Evolutionary conservation across 2,329 filamentous ascomycete genomes (phyloP).

Genomic region (Penicillium sp.): DNA sequence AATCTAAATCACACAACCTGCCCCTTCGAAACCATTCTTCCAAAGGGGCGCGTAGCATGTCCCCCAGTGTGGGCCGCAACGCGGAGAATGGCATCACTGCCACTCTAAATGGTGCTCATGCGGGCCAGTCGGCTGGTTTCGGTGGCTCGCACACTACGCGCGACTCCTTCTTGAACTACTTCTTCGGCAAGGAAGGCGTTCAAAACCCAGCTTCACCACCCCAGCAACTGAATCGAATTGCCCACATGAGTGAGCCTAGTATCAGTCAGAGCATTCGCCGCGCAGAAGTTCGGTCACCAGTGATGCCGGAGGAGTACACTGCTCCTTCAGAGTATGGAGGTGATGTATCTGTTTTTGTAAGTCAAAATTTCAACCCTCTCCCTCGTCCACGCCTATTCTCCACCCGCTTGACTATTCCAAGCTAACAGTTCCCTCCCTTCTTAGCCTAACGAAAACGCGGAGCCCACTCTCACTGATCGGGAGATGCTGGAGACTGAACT

Average conservation of each 20-base stretch:
- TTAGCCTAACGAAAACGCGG: constrained; percentile 53
- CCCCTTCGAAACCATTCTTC: constrained; percentile 61
- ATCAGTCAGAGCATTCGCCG: constrained; percentile 80
- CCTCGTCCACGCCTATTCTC: neutral
- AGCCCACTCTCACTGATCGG: constrained; percentile 88
- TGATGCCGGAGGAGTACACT: constrained; percentile 46
- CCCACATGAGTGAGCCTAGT: constrained; percentile 74
- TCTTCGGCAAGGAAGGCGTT: constrained; percentile 87
- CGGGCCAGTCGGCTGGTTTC: constrained; percentile 63
- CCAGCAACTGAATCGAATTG: constrained; percentile 61
- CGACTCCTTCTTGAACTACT: constrained; percentile 97
- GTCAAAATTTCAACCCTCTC: constrained; percentile 24
- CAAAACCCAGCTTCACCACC: constrained; percentile 46
- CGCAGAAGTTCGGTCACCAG: constrained; percentile 50
- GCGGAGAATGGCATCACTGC: constrained; percentile 67
- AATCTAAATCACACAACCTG: constrained; percentile 52
- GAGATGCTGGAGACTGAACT: constrained; percentile 97
- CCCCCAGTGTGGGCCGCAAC: constrained; percentile 67
- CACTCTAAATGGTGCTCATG: constrained; percentile 66
- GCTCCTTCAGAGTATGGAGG: constrained; percentile 39
- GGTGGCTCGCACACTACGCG: constrained; percentile 64
- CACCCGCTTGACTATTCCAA: neutral
- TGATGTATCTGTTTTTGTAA: constrained; percentile 50
- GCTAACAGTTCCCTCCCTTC: constrained; percentile 1
- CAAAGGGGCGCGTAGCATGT: constrained; percentile 74